Evolutionary conservation across 106 monocot genomes (phyloP).

Genomic region (Chionographis japonica): DNA sequence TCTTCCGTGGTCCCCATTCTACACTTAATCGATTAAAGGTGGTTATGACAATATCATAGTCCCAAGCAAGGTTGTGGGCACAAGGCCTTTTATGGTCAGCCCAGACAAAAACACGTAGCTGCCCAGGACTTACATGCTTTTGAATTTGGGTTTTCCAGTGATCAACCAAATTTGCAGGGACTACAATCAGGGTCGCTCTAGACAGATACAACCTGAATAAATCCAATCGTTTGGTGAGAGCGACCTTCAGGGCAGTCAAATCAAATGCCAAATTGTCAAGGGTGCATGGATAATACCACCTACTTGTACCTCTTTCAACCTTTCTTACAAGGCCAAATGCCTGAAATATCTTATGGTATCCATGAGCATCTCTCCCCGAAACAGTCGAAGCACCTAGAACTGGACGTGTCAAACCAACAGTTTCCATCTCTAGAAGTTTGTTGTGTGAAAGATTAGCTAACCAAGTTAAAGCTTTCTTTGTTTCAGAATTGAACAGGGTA

Average conservation of each 20-base stretch:
- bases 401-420: conserved; percentile 60
- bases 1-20: conserved; percentile 76
- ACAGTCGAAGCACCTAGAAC: conserved; percentile 16
- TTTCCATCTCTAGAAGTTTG: conserved; percentile 72
- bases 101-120: conserved; percentile 70
- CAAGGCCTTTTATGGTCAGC: conserved; percentile 53
- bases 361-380: conserved; percentile 15
- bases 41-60: conserved; percentile 95
- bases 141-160: conserved; percentile 95
- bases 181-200: conserved; percentile 79
- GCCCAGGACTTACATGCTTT: conserved; percentile 61
- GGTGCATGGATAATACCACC: conserved; percentile 73
- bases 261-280: conserved; percentile 92
- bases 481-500: conserved; percentile 44
- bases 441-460: conserved; percentile 56
- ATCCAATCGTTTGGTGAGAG: conserved; percentile 76
- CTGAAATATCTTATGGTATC: conserved; percentile 74
- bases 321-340: conserved; percentile 88
- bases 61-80: conserved; percentile 91
- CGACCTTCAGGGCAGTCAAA: conserved; percentile 62
- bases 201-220: conserved; percentile 72
- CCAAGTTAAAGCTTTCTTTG: conserved; percentile 81
- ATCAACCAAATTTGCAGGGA: conserved; percentile 89
- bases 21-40: conserved; percentile 88
- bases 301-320: conserved; percentile 34